Percentiles rank a stretch among this genome's conserved stretches.
These are phyloP conservation scores for Hypoxylon sp. DNA, from an alignment of 2,329 filamentous ascomycete genomes.

Conservation along the genomic window DNA sequence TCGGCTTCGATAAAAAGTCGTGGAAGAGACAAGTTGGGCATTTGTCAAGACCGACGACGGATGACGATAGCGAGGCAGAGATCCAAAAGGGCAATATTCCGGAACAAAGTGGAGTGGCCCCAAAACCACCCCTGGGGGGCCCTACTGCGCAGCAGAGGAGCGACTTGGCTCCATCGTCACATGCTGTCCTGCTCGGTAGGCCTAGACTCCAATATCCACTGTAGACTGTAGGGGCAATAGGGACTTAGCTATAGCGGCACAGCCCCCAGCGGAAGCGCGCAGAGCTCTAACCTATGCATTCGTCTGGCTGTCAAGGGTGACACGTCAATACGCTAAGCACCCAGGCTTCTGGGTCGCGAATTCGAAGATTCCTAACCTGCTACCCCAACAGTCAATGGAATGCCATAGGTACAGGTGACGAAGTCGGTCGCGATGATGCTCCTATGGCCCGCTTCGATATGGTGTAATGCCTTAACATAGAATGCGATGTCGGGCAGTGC, in stretches of 20 bases:
- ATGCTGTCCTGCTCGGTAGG: slow-evolving; percentile 19
- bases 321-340: slow-evolving; percentile 46
- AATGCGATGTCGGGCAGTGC: slow-evolving; percentile 33
- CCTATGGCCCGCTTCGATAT: slow-evolving; percentile 27
- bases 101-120: slow-evolving; percentile 48
- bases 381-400: slow-evolving; percentile 12
- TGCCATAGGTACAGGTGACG: slow-evolving; percentile 22
- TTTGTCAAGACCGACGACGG: slow-evolving; percentile 31
- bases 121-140: slow-evolving; percentile 11
- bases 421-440: slow-evolving; percentile 22
- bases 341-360: slow-evolving; percentile 46
- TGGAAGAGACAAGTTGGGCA: slow-evolving; percentile 32
- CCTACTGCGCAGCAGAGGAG: slow-evolving; percentile 11
- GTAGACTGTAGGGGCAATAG: slow-evolving; percentile 16
- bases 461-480: slow-evolving; percentile 28
- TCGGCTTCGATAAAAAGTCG: slow-evolving; percentile 25
- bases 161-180: slow-evolving; percentile 30
- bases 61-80: slow-evolving; percentile 31
- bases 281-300: slow-evolving; percentile 31
- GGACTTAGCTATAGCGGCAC: slow-evolving; percentile 25
- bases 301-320: slow-evolving; percentile 42
- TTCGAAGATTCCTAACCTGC: slow-evolving; percentile 32
- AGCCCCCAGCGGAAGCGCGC: slow-evolving; percentile 39
- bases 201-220: slow-evolving; percentile 28
- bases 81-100: slow-evolving; percentile 46